Evolutionary conservation across 495 filamentous ascomycete species (phyloP).

Genomic region (Xylaria venustula): DNA sequence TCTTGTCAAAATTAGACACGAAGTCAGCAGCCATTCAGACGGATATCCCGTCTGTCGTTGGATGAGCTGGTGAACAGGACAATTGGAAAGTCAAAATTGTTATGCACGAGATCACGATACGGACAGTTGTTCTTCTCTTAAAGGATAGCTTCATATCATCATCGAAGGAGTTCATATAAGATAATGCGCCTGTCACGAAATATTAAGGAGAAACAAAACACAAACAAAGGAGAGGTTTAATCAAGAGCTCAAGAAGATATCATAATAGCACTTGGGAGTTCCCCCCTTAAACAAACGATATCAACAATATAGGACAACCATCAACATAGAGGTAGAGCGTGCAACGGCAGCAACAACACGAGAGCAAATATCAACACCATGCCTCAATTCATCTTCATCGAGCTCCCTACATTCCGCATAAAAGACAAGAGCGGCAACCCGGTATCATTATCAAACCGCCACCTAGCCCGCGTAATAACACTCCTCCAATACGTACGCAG

Average conservation of each 20-base stretch:
- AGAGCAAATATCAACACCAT: neutral
- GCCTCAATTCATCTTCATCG: conserved; percentile 29
- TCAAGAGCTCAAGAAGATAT: neutral
- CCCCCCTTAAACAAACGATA: too few relatives aligned
- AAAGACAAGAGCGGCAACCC: conserved; percentile 23
- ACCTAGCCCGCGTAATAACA: conserved; percentile 21
- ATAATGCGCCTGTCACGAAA: neutral
- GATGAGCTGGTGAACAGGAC: neutral
- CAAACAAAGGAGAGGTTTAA: too few relatives aligned
- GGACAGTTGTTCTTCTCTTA: too few relatives aligned
- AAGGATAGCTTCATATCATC: neutral
- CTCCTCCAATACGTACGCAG: conserved; percentile 26
- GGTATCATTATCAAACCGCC: conserved; percentile 20
- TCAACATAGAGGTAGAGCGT: too few relatives aligned
- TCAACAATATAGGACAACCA: too few relatives aligned
- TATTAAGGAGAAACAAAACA: too few relatives aligned
- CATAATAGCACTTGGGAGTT: too few relatives aligned
- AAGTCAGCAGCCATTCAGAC: conserved; percentile 7
- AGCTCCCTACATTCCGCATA: conserved; percentile 30
- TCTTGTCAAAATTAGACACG: conserved; percentile 8
- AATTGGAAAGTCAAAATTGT: neutral
- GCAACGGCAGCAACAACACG: too few relatives aligned
- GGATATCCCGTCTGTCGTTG: neutral
- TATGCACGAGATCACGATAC: too few relatives aligned
- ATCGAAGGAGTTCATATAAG: neutral